Percentiles rank a stretch among this genome's conserved stretches.
Evolutionary conservation across 495 filamentous ascomycete species (phyloP).

Genomic region (Penicillium paradoxum): DNA sequence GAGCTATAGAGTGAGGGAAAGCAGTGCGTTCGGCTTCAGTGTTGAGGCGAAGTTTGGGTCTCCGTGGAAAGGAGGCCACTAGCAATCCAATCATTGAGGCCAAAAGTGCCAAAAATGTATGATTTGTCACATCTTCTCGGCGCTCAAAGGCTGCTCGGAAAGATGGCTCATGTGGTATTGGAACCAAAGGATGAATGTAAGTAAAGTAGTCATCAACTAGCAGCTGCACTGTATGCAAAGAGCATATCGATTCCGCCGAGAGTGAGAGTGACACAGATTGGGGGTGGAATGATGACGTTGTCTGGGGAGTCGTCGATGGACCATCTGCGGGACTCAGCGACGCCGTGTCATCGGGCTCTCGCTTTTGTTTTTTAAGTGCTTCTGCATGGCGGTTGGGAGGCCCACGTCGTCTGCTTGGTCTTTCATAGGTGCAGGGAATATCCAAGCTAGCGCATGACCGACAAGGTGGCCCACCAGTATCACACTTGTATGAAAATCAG

Average conservation of each 20-base stretch:
- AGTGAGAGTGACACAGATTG: constrained; percentile 26
- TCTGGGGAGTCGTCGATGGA: constrained; percentile 21
- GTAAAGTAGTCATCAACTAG: constrained; percentile 86
- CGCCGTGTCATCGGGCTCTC: constrained; percentile 39
- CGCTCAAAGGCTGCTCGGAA: constrained; percentile 67
- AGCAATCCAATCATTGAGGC: constrained; percentile 76
- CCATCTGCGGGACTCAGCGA: constrained; percentile 24
- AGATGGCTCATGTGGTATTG: constrained; percentile 81
- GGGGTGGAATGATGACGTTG: constrained; percentile 7
- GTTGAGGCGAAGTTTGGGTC: constrained; percentile 65
- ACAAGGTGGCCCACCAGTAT: constrained; percentile 74
- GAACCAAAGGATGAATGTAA: constrained; percentile 81
- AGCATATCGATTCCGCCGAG: constrained; percentile 71
- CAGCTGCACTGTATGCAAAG: constrained; percentile 56
- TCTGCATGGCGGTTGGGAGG: constrained; percentile 85
- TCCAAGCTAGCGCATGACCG: constrained; percentile 70
- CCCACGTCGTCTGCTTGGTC: constrained; percentile 73
- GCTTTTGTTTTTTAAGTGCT: constrained; percentile 64
- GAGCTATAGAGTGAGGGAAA: constrained; percentile 59
- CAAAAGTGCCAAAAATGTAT: constrained; percentile 67
- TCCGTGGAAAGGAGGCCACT: constrained; percentile 78
- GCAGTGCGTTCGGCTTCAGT: constrained; percentile 44
- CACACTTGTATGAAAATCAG: constrained; percentile 53
- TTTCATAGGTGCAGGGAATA: constrained; percentile 77
- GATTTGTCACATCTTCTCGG: constrained; percentile 64